Conservation (phyloP, 129 eudicot genomes). For the Dittrichia graveolens region DNA sequence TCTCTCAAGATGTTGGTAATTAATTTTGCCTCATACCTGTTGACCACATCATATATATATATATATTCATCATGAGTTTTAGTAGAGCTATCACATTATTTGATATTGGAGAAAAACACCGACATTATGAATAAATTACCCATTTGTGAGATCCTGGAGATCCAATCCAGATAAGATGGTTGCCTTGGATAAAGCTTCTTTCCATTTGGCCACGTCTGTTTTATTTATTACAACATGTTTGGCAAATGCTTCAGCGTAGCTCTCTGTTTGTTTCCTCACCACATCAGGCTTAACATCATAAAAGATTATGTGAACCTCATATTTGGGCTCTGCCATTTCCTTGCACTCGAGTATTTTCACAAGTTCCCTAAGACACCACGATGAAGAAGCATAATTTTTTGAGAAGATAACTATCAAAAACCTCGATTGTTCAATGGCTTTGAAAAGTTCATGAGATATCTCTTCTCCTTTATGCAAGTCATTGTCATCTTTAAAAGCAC, state of each 20-base stretch:
- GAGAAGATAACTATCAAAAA: slow-evolving; percentile 37
- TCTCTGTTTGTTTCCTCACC: slow-evolving; percentile 20
- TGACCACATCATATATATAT: background rate
- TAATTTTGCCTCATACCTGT: slow-evolving; percentile 32
- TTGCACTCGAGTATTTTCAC: slow-evolving; percentile 26
- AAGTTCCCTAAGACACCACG: slow-evolving; percentile 43
- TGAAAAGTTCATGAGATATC: slow-evolving; percentile 23
- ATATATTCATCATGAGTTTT: too few species aligned
- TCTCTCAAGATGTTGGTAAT: slow-evolving; percentile 21
- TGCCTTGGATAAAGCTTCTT: background rate
- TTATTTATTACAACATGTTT: slow-evolving; percentile 6
- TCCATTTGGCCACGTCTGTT: slow-evolving; percentile 9
- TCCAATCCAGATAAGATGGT: slow-evolving; percentile 15
- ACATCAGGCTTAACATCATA: slow-evolving; percentile 34
- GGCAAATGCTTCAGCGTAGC: slow-evolving; percentile 10
- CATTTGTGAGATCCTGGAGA: slow-evolving; percentile 16
- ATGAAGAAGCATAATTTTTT: slow-evolving; percentile 35
- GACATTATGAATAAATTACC: background rate
- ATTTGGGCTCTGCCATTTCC: background rate
- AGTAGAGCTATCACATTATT: too few species aligned
- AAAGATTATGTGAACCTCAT: slow-evolving; percentile 23
- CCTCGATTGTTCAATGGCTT: slow-evolving; percentile 33
- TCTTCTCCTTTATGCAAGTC: slow-evolving; percentile 24
- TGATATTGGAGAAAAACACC: background rate
- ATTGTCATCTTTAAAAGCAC: slow-evolving; percentile 11